Percentiles rank a stretch among this genome's conserved stretches.
Conservation (phyloP, 495 filamentous ascomycete genomes). For the Lineolata rhizophorae region DNA sequence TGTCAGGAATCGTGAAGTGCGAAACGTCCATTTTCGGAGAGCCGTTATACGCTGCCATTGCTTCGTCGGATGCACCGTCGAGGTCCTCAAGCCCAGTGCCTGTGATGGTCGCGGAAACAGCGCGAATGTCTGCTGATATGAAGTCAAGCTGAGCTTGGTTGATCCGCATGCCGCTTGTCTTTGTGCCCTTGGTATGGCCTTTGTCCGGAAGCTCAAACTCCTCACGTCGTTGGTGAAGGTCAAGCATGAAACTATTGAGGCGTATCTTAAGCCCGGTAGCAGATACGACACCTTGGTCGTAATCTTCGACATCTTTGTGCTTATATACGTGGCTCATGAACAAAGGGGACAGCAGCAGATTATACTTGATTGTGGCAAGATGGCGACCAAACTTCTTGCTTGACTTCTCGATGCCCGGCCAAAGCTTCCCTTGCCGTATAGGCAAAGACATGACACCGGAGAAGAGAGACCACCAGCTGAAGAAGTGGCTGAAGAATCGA, state of each 20-base stretch:
- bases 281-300: slow-evolving; percentile 54
- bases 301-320: slow-evolving; percentile 86
- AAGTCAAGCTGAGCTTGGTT: slow-evolving; percentile 85
- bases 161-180: slow-evolving; percentile 84
- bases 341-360: slow-evolving; percentile 70
- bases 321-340: slow-evolving; percentile 96
- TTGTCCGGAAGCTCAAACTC: slow-evolving; percentile 62
- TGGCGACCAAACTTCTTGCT: slow-evolving; percentile 97
- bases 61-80: slow-evolving; percentile 35
- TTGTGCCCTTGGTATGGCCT: slow-evolving; percentile 44
- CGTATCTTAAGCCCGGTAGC: slow-evolving; percentile 88
- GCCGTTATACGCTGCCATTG: slow-evolving; percentile 33
- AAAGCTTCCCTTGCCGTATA: slow-evolving; percentile 74
- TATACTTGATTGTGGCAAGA: slow-evolving; percentile 94
- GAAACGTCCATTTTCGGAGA: slow-evolving; percentile 47
- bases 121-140: slow-evolving; percentile 77
- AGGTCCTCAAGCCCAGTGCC: slow-evolving; percentile 56
- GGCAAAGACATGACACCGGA: slow-evolving; percentile 87
- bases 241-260: slow-evolving; percentile 86
- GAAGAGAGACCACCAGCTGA: slow-evolving; percentile 94
- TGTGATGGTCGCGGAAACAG: slow-evolving; percentile 74
- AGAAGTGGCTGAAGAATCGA: slow-evolving; percentile 95
- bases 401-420: slow-evolving; percentile 79
- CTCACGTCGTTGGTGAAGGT: slow-evolving; percentile 85
- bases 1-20: slow-evolving; percentile 81